Percentiles rank a stretch among this genome's conserved stretches.
Conservation (phyloP, 2,329 filamentous ascomycete species). For the Incumbomyces lentus region DNA sequence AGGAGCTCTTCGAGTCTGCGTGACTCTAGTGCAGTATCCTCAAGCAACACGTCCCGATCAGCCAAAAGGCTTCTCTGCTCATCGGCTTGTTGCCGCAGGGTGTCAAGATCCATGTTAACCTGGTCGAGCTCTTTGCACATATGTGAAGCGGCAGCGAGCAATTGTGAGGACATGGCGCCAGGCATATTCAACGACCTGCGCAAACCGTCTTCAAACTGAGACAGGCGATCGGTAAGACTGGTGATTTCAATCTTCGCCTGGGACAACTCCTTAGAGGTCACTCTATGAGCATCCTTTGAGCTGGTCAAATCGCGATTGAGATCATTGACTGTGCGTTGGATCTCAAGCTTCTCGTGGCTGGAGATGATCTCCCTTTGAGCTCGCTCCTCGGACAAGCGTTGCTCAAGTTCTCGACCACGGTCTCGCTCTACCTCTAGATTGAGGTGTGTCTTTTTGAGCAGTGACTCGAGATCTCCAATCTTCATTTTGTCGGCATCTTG, state of each 20-base stretch:
- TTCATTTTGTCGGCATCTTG: conserved; percentile 97
- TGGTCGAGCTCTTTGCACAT: conserved; percentile 80
- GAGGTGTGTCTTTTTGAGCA: conserved; percentile 67
- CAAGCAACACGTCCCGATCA: conserved; percentile 76
- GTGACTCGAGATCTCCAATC: conserved; percentile 84
- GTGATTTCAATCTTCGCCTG: conserved; percentile 78
- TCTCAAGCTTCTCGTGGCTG: conserved; percentile 83
- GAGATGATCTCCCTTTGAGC: conserved; percentile 79
- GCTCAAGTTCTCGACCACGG: conserved; percentile 58
- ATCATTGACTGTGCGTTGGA: conserved; percentile 85
- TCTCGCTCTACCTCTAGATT: conserved; percentile 78
- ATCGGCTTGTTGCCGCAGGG: conserved; percentile 63
- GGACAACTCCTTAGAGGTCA: conserved; percentile 70
- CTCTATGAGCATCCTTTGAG: conserved; percentile 76
- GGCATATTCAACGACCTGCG: conserved; percentile 79
- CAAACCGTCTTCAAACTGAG: conserved; percentile 82
- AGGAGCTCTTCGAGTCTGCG: conserved; percentile 76
- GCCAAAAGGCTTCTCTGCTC: conserved; percentile 88
- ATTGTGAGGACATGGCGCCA: conserved; percentile 71
- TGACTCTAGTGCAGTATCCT: conserved; percentile 77
- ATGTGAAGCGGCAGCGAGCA: conserved; percentile 78
- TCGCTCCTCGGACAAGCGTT: conserved; percentile 67
- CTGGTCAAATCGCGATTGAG: conserved; percentile 73
- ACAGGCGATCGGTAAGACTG: conserved; percentile 81
- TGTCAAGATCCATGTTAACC: conserved; percentile 71